Conservation (phyloP, 2,329 filamentous ascomycete species). For the Calonectria pseudoturangicola region DNA sequence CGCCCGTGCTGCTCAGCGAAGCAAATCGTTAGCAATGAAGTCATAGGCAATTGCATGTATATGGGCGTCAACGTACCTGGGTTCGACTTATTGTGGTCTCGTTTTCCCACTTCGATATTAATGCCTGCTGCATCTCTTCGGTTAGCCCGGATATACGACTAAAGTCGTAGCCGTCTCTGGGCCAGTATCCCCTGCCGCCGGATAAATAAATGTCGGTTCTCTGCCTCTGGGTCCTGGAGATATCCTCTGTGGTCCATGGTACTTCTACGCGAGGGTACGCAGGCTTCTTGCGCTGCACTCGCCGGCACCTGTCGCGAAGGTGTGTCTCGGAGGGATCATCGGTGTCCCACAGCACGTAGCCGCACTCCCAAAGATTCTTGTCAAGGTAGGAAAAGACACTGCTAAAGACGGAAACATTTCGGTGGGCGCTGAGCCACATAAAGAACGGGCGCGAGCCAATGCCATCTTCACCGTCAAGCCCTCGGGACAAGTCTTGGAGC, state of each 20-base stretch:
- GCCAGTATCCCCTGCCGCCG: conserved; percentile 19
- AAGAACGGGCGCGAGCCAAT: neutral
- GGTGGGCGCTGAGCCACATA: neutral
- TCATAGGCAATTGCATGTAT: neutral
- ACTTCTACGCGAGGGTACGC: conserved; percentile 15
- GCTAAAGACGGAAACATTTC: conserved; percentile 9
- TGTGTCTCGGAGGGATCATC: neutral
- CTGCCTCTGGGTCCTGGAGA: conserved; percentile 15
- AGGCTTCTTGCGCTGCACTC: neutral
- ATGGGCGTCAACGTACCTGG: neutral
- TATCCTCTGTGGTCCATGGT: neutral
- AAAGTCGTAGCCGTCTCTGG: conserved; percentile 14
- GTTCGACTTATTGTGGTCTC: neutral
- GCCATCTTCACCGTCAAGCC: conserved; percentile 7
- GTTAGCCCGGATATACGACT: neutral
- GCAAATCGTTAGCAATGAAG: neutral
- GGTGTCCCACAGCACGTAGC: conserved; percentile 13
- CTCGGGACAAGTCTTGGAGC: neutral
- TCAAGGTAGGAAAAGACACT: conserved; percentile 15
- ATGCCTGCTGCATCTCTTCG: neutral
- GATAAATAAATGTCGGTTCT: conserved; percentile 17
- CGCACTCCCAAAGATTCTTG: conserved; percentile 10
- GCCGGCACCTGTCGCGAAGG: conserved; percentile 1
- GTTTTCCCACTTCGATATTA: neutral
- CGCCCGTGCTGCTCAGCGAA: neutral